Evolutionary conservation across 1,284 basidiomycete species (phyloP).

Genomic region (Ceratobasidium sp.): DNA sequence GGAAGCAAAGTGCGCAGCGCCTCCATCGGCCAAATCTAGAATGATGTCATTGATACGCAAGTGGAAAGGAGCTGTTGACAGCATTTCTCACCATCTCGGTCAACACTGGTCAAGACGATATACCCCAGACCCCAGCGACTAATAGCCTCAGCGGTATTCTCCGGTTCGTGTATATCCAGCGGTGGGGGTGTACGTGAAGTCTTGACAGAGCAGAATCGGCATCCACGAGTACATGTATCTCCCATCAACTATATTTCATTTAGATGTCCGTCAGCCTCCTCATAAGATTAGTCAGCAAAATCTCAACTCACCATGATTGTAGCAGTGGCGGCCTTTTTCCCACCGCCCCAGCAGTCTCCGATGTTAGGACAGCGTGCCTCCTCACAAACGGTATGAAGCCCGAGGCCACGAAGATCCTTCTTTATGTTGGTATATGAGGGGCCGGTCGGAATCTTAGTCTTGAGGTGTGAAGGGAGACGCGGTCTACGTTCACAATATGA

Average conservation of each 20-base stretch:
- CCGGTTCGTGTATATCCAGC: conserved; percentile 96
- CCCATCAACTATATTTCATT: conserved; percentile 86
- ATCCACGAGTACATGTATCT: conserved; percentile 98
- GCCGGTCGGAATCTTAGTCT: conserved; percentile 94
- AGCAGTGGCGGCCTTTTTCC: conserved; percentile 91
- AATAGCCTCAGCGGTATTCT: conserved; percentile 98
- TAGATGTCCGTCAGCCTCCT: not conserved
- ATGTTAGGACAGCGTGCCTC: conserved; percentile 99
- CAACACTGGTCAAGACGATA: conserved; percentile 97
- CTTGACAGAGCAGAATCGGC: conserved; percentile 98
- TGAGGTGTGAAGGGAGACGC: conserved; percentile 91
- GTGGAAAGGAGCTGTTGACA: conserved; percentile 2
- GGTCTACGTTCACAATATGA: conserved; percentile 66
- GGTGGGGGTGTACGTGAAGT: conserved; percentile 91
- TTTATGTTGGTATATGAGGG: conserved; percentile 93
- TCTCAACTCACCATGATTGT: conserved; percentile 90
- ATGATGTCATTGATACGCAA: conserved; percentile 35
- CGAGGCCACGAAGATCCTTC: conserved; percentile 92
- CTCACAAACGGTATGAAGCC: conserved; percentile 97
- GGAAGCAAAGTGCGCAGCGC: conserved; percentile 93
- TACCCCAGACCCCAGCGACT: conserved; percentile 98
- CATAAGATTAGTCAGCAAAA: conserved; percentile 17
- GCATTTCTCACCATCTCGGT: conserved; percentile 85
- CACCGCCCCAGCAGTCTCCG: conserved; percentile 99
- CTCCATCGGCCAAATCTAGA: conserved; percentile 91